phyloP scores from a whole-genome alignment of 2,329 filamentous ascomycete species.

The Fusarium pininemorale region DNA sequence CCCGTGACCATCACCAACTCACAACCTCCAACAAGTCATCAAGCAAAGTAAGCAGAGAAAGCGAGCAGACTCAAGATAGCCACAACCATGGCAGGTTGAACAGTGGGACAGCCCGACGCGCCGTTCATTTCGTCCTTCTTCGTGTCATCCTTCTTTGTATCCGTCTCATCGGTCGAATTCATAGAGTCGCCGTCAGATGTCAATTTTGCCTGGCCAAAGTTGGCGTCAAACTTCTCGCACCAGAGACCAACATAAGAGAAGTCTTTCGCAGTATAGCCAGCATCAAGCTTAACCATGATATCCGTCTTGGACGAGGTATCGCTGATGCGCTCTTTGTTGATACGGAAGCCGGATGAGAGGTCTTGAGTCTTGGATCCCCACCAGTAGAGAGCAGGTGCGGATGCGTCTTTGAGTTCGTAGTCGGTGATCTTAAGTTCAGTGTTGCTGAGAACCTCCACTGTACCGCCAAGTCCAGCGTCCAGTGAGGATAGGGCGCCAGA shows the following conservation, averaged over 20 bases:
- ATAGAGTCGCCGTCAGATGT: neutral
- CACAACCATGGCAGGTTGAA: neutral
- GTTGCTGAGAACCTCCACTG: neutral
- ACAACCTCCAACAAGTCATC: neutral
- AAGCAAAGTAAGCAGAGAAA: neutral
- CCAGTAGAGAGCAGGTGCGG: neutral
- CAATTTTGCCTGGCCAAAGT: neutral
- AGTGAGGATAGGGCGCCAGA: neutral
- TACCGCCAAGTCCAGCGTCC: neutral
- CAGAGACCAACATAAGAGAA: neutral
- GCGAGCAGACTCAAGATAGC: neutral
- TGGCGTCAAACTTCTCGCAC: neutral
- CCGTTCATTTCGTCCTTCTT: neutral
- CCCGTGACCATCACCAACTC: neutral
- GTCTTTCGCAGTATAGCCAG: neutral
- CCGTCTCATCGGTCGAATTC: neutral
- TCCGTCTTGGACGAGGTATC: neutral
- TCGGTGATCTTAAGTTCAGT: neutral
- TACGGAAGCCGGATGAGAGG: neutral
- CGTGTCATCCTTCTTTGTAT: neutral
- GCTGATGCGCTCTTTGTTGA: neutral
- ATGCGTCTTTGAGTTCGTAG: neutral
- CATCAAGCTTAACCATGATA: neutral
- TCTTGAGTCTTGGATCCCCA: neutral
- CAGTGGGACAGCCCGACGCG: neutral